A percentile compares a stretch with the other conserved stretches of the same genome.
Conservation (phyloP, 225 moss, liverwort and hornwort genomes). For the Thuidium tamariscinum region DNA sequence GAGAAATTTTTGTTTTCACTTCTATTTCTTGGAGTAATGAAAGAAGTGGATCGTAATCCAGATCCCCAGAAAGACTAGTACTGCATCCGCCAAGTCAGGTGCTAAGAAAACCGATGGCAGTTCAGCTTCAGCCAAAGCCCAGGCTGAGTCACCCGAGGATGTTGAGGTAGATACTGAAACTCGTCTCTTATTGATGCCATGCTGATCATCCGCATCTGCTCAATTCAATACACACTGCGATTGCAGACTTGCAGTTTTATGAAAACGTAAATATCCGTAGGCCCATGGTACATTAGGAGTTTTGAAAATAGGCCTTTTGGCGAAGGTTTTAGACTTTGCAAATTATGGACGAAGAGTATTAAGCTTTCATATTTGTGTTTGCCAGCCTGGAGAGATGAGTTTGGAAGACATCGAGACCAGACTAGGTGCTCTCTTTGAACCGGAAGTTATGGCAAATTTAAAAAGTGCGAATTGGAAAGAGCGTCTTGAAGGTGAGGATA, state of each 20-base stretch:
- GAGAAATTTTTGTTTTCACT: not conserved
- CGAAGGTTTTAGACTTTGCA: not conserved
- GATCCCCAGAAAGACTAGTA: conserved; percentile 25
- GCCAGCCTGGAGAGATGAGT: conserved; percentile 62
- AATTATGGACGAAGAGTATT: not conserved
- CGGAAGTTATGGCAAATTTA: conserved; percentile 57
- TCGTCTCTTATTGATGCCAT: not conserved
- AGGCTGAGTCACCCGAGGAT: conserved; percentile 48
- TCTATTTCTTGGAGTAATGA: not conserved
- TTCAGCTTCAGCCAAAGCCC: conserved; percentile 29
- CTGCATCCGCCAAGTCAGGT: conserved; percentile 20
- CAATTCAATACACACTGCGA: not conserved
- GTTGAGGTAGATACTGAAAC: conserved; percentile 29
- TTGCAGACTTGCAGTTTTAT: not conserved
- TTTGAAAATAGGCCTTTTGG: not conserved
- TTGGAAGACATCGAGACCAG: conserved; percentile 75
- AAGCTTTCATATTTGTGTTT: not conserved
- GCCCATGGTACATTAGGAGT: not conserved
- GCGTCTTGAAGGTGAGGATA: conserved; percentile 67
- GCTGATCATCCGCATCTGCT: not conserved
- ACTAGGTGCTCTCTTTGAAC: conserved; percentile 49
- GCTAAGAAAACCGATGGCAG: conserved; percentile 53
- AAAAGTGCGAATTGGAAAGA: conserved; percentile 93
- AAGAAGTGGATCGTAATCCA: not conserved
- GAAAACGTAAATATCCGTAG: not conserved